Conservation (phyloP, 805 yeast genomes). For the Saccharomycopsis fermentans region DNA sequence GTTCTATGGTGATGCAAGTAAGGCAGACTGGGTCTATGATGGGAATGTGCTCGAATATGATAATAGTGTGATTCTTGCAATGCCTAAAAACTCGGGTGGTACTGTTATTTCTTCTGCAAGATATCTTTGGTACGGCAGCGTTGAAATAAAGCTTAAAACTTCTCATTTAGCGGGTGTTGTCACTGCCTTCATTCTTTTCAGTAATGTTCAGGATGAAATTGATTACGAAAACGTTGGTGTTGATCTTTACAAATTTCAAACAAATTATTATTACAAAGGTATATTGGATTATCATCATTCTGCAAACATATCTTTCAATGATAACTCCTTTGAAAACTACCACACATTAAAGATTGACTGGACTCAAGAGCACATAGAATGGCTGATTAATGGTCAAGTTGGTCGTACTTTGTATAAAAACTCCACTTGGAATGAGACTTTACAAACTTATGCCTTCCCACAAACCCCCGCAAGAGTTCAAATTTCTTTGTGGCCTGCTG, state of each 20-base stretch:
- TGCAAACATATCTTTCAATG: slow-evolving; percentile 30
- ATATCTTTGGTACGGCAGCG: slow-evolving; percentile 83
- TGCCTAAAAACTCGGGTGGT: slow-evolving; percentile 71
- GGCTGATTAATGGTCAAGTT: slow-evolving; percentile 62
- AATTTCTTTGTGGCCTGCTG: slow-evolving; percentile 74
- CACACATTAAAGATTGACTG: slow-evolving; percentile 77
- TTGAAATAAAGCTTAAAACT: slow-evolving; percentile 57
- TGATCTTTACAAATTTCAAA: slow-evolving; percentile 54
- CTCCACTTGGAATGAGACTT: slow-evolving; percentile 55
- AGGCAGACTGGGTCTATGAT: slow-evolving; percentile 54
- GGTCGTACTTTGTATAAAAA: slow-evolving; percentile 56
- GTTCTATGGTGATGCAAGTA: slow-evolving; percentile 63
- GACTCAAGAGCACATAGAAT: slow-evolving; percentile 57
- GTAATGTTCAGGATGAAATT: slow-evolving; percentile 83
- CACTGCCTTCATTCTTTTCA: slow-evolving; percentile 69
- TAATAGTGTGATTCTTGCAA: slow-evolving; percentile 53
- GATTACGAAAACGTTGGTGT: slow-evolving; percentile 83
- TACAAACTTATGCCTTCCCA: slow-evolving; percentile 47
- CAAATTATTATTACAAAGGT: slow-evolving; percentile 77
- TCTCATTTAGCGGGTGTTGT: slow-evolving; percentile 75
- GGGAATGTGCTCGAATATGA: slow-evolving; percentile 49
- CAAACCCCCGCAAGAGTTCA: slow-evolving; percentile 70
- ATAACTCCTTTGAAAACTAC: slow-evolving; percentile 55
- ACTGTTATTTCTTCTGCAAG: slow-evolving; percentile 71
- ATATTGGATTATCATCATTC: slow-evolving; percentile 56